phyloP scores from a whole-genome alignment of 768 basidiomycete species.

The Leucocoprinus sp. region DNA sequence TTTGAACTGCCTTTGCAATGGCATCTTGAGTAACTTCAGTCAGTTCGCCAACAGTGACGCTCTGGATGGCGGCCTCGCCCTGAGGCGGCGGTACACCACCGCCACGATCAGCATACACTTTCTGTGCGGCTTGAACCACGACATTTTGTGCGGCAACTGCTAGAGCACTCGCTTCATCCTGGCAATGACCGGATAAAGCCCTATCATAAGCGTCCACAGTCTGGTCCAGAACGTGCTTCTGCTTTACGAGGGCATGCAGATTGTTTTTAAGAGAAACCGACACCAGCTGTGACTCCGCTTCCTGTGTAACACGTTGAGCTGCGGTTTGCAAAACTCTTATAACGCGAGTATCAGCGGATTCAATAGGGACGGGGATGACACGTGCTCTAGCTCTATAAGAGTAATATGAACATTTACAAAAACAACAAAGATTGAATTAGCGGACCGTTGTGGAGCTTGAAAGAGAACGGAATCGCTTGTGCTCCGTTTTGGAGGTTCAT shows the following conservation, averaged over 20 bases:
- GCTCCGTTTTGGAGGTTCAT: conserved; percentile 35
- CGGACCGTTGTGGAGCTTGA: conserved; percentile 31
- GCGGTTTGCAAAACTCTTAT: conserved; percentile 71
- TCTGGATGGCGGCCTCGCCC: conserved; percentile 33
- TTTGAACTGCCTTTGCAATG: conserved; percentile 76
- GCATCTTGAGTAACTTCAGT: conserved; percentile 52
- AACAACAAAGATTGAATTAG: conserved; percentile 1
- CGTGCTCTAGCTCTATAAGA: conserved; percentile 7
- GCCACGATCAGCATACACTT: conserved; percentile 43
- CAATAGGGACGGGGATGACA: conserved; percentile 12
- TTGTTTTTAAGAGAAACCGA: conserved; percentile 38
- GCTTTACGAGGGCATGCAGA: conserved; percentile 65
- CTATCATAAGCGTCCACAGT: conserved; percentile 72
- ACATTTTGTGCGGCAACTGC: conserved; percentile 76
- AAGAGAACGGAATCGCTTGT: conserved; percentile 42
- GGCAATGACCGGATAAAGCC: conserved; percentile 50
- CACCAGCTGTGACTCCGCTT: conserved; percentile 60
- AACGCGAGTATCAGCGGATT: conserved; percentile 57
- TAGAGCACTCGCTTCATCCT: conserved; percentile 45
- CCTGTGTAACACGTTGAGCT: conserved; percentile 70
- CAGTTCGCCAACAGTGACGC: conserved; percentile 43
- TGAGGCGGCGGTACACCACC: conserved; percentile 30
- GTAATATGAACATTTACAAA: neutral
- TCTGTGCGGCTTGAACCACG: conserved; percentile 74
- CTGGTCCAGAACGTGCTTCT: conserved; percentile 66